phyloP scores from a whole-genome alignment of 352 stramenopile genomes.

The Phytophthora tentaculata region DNA sequence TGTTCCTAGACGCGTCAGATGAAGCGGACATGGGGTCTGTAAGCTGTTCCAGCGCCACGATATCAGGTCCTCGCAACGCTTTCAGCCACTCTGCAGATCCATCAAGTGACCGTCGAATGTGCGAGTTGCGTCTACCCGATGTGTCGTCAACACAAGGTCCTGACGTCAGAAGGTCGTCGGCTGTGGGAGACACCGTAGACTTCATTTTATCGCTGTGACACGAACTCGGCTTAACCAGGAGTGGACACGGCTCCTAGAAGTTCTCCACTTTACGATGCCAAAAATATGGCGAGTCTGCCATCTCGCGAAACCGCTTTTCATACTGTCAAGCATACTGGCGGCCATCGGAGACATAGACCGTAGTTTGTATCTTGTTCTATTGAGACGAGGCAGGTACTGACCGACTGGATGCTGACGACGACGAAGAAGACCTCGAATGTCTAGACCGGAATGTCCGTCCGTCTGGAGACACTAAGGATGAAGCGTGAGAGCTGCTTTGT shows the following conservation, averaged over 20 bases:
- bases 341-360: no score
- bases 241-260: not conserved
- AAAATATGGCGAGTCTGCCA: constrained; percentile 25
- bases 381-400: constrained; percentile 26
- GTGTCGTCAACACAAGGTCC: constrained; percentile 2
- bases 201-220: constrained; percentile 9
- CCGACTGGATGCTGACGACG: constrained; percentile 44
- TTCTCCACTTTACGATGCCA: not conserved
- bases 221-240: not conserved
- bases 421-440: constrained; percentile 46
- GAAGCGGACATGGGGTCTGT: constrained; percentile 15
- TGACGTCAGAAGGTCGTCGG: not conserved
- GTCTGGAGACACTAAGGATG: constrained; percentile 54
- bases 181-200: constrained; percentile 1
- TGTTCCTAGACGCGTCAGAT: constrained; percentile 5
- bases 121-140: constrained; percentile 5
- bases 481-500: constrained; percentile 50
- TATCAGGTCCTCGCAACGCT: not conserved
- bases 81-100: constrained; percentile 11
- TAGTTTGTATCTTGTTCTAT: constrained; percentile 18
- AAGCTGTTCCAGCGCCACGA: constrained; percentile 21
- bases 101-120: constrained; percentile 19
- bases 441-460: constrained; percentile 16
- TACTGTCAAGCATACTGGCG: no score
- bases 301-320: no score